Evolutionary conservation across 306 rosid genomes (phyloP), one percentile per base, ranked within the genome.

Genomic region (Calophaca sinica): DNA sequence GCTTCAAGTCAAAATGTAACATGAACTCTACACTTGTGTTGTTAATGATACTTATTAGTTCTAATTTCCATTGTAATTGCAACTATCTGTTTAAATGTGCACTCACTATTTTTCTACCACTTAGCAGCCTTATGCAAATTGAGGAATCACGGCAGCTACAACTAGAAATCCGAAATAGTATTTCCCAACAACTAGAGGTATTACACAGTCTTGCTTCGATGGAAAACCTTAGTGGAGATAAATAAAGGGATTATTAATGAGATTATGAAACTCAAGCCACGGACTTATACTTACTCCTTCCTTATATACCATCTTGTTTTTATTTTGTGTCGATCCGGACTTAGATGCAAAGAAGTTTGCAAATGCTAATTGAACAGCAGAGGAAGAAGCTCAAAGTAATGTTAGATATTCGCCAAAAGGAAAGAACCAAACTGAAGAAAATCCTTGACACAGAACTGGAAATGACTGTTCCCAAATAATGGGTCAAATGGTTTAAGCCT

Each of bases 131-230:
- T 1, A 77, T 31, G 77, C 81, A 83, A 83, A 83, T 86, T 10
- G 83, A 80, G 77, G 87, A 83, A 55, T 70, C 87, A 48, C 39
- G 39, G 3, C 66, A 77, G 49, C 66, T 86, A 12, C 89, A 86
- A 26, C 59, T 70, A 64, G 87, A 86, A 50, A 79, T 80, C 29
- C 52, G 71, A 71, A 83, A 41, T 46, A 78, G 82, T 38, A 77
- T 86, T 70, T 53, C 36, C 11, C 81, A 83, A 46, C 89, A 86
- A 70, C 68, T 77, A 57, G 77, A 83, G 89, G 89, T 86, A 58
- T 32, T 8, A 10, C 2, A 6, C 12, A 42, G 10, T 62, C 11
- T 42, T 44, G 20, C 15, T 74, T 52, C 44, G 69, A 75, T 45
- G 33, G 8, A 9, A 45, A 53, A 58, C 54, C 44, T 12, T 26